Base-by-base conservation (phyloP, 495 filamentous ascomycete species). In the Achaetomiella virescens region DNA sequence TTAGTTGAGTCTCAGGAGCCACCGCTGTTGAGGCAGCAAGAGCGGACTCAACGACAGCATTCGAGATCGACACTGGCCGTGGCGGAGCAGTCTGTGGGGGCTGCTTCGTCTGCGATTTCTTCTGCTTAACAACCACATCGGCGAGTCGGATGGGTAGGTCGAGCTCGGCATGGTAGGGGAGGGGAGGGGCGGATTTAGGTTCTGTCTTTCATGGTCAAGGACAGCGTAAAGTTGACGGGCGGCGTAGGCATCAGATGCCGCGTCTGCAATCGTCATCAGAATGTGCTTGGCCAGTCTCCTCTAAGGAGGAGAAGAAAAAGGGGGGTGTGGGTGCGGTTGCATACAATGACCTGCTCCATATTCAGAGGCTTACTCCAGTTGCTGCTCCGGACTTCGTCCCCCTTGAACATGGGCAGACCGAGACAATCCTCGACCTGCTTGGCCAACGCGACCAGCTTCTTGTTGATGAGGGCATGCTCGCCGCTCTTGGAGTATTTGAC, bases 161-260 rank as follows among this genome's bases (percentile, higher is more conserved):
- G 8, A 83, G 66, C 54, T 93, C 88, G 12, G 84, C 88, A 59
- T 80, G 76, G 43, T 72, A 61, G 3, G 90, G 90, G 3, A 82
- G 73, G 11, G 86, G 88, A 20, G 90, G 91, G 2, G 72, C 15
- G 90, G 89, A 36, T 81, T 64, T 52, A 95, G 75, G 11, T 75
- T 70, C 54, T 75, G 69, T 45, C 90, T 72, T 53, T 87, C 85
- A 36, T 78, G 66, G 61, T 96, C 81, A 57, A 95, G 76, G 2
- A 74, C 69, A 48, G 87, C 75, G 65, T 79, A 93, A 25, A 95
- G 76, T 62, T 87, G 84, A 17, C 92, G 59, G 29, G 84, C 83
- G 49, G 89, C 89, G 63, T 92, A 96, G 2, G 89, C 83, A 66
- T 96, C 91, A 1, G 83, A 81, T 15, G 89, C 89, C 8, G 89